Base-by-base conservation (phyloP, 164 flowering plant species). In the Malania oleifera region DNA sequence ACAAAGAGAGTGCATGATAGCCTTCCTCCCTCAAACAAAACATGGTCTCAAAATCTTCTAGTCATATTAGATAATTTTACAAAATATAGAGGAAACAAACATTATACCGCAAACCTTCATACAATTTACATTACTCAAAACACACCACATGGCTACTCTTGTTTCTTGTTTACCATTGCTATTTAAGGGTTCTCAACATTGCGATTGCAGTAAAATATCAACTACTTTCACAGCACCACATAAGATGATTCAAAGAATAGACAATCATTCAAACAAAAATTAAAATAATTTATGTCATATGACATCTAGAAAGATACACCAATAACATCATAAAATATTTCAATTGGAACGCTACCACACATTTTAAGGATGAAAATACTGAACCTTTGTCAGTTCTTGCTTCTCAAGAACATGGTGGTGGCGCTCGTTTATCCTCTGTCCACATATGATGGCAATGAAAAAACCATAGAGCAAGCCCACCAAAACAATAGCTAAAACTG, bases 381-480 rank as follows among this genome's bases (percentile, higher is more conserved):
- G 31, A 44, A 93, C 98, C 96, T 95, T 95, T 44, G 98, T 95
- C 38, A 95, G 79, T 65, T 95, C 99, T 83, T 89, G 89, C 65
- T 95, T 95, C 23, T 95, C 97, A 68, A 95, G 89, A 57, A 95
- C 96, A 65, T 91, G 96, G 69, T 87, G 84, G 66, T 95, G 99
- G 60, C 97, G 89, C 65, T 91, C 93, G 68, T 69, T 89, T 75
- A 95, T 95, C 80, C 84, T 84, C 72, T 95, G 99, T 52, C 96
- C 97, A 72, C 97, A 91, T 41, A 95, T 95, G 54, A 91, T 95
- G 39, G 98, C 99, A 63, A 91, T 89, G 78, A 95, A 91, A 75
- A 91, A 91, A 41, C 97, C 99, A 72, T 91, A 95, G 46, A 95
- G 88, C 78, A 95, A 70, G 12, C 99, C 99, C 80, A 95, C 95